Evolutionary conservation across 108 stramenopile genomes (phyloP).

Genomic region (Skeletonema marinoi): DNA sequence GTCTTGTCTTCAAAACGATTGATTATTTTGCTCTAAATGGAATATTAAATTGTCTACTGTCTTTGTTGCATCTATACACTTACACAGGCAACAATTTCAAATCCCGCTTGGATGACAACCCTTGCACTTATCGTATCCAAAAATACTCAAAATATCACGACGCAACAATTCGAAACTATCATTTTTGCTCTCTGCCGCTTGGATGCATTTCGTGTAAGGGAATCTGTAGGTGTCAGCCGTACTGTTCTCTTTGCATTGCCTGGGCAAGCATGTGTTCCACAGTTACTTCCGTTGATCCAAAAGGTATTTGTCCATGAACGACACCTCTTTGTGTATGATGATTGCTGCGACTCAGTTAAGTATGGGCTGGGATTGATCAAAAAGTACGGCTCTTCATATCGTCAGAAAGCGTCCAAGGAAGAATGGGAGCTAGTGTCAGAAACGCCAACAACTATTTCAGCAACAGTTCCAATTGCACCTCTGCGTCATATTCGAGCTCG

Average conservation of each 20-base stretch:
- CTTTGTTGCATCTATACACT: slow-evolving; percentile 2
- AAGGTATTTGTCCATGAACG: slow-evolving; percentile 78
- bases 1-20: neutral
- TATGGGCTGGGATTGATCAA: slow-evolving; percentile 27
- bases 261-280: slow-evolving; percentile 61
- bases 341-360: slow-evolving; percentile 60
- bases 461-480: slow-evolving; percentile 41
- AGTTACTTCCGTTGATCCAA: slow-evolving; percentile 74
- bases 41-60: neutral
- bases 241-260: slow-evolving; percentile 73
- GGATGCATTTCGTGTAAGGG: slow-evolving; percentile 66
- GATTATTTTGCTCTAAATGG: neutral
- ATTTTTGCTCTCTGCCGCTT: slow-evolving; percentile 77
- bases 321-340: slow-evolving; percentile 82
- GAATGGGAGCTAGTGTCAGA: slow-evolving; percentile 30
- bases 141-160: slow-evolving; percentile 41
- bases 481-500: slow-evolving; percentile 17
- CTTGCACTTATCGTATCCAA: slow-evolving; percentile 54
- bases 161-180: slow-evolving; percentile 53
- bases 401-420: slow-evolving; percentile 33
- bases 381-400: slow-evolving; percentile 38
- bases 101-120: slow-evolving; percentile 76
- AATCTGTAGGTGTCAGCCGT: slow-evolving; percentile 46
- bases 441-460: slow-evolving; percentile 20
- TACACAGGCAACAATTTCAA: slow-evolving; percentile 38